Evolutionary conservation across 2,329 filamentous ascomycete genomes (phyloP).

Genomic region (Alternaria sp.): DNA sequence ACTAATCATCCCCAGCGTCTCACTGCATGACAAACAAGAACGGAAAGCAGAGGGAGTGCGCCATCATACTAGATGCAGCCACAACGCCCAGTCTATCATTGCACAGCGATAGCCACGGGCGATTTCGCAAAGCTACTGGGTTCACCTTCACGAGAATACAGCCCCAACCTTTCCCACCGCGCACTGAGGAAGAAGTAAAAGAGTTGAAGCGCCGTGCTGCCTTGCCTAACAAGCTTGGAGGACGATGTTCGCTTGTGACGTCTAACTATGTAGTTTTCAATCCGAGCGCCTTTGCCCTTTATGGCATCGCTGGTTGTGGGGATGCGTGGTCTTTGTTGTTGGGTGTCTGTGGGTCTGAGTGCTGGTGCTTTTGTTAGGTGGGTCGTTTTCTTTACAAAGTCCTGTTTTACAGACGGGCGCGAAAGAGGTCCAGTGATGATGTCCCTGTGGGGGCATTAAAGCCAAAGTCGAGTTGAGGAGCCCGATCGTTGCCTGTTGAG

Average conservation of each 20-base stretch:
- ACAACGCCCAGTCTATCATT: constrained; percentile 26
- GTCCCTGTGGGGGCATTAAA: constrained; percentile 44
- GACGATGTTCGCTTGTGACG: constrained; percentile 40
- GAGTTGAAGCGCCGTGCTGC: constrained; percentile 40
- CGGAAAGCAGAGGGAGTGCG: constrained; percentile 48
- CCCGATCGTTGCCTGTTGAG: constrained; percentile 28
- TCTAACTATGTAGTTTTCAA: constrained; percentile 47
- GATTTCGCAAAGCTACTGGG: constrained; percentile 29
- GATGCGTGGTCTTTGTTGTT: constrained; percentile 41
- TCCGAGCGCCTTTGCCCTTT: constrained; percentile 41
- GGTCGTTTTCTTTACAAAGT: constrained; percentile 17
- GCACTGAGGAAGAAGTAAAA: constrained; percentile 47
- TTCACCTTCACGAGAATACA: constrained; percentile 18
- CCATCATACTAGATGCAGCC: constrained; percentile 35
- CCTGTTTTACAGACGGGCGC: constrained; percentile 22
- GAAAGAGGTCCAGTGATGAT: constrained; percentile 46
- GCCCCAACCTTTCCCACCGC: constrained; percentile 37
- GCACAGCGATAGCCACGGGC: constrained; percentile 23
- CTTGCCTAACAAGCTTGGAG: constrained; percentile 24
- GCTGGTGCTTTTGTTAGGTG: constrained; percentile 22
- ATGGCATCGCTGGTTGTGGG: constrained; percentile 27
- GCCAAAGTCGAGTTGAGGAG: constrained; percentile 47
- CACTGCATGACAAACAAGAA: constrained; percentile 44
- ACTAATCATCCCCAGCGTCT: constrained; percentile 35
- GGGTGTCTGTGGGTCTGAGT: constrained; percentile 17